phyloP scores from a whole-genome alignment of 2,329 filamentous ascomycete genomes.

The Sarocladiaceae sp. region DNA sequence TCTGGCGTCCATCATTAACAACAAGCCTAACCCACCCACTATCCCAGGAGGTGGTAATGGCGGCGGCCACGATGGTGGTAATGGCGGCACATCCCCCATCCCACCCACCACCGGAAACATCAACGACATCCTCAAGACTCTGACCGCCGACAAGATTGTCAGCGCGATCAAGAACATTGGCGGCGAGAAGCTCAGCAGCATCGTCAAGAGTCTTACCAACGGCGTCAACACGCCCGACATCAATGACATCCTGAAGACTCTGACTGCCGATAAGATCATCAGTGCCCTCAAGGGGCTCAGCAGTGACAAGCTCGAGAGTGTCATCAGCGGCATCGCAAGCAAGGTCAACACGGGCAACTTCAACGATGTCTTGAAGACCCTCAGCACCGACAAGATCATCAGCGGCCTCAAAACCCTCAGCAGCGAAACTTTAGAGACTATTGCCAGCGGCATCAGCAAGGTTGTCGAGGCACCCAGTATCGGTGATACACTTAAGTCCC shows the following conservation, averaged over 20 bases:
- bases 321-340: background rate
- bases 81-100: background rate
- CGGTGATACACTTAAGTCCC: background rate
- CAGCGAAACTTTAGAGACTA: background rate
- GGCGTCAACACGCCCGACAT: constrained; percentile 1
- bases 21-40: background rate
- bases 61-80: background rate
- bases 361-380: background rate
- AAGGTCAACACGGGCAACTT: background rate
- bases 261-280: background rate
- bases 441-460: background rate
- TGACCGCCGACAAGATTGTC: background rate
- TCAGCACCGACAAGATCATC: background rate
- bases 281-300: background rate
- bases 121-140: constrained; percentile 4
- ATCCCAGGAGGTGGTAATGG: background rate
- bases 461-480: background rate
- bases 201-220: background rate
- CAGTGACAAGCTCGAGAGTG: background rate
- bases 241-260: background rate
- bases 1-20: background rate
- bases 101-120: background rate
- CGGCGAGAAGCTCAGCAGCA: constrained; percentile 2
- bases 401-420: background rate
- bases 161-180: background rate